These are phyloP conservation scores for Aspergillus niger DNA, from an alignment of 2,329 filamentous ascomycete genomes.

Conservation along the genomic window DNA sequence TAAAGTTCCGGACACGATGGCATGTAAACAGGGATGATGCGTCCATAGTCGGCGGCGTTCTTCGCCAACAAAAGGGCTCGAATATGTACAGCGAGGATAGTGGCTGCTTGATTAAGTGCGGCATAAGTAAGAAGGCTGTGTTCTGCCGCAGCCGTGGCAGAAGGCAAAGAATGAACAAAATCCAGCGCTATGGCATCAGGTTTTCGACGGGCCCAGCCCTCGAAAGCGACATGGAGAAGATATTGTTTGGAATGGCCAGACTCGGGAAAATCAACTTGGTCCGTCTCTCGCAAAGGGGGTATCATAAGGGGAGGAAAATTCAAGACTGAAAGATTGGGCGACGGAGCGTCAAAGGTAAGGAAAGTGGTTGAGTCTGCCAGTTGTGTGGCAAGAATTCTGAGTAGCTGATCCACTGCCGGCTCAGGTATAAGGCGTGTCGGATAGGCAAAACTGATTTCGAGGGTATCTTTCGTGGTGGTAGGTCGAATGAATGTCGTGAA, in stretches of 20 bases:
- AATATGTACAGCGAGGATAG: slow-evolving; percentile 24
- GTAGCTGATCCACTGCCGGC: slow-evolving; percentile 23
- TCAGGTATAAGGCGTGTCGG: slow-evolving; percentile 22
- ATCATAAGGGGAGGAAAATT: slow-evolving; percentile 30
- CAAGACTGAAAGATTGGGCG: slow-evolving; percentile 25
- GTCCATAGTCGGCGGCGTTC: slow-evolving; percentile 7
- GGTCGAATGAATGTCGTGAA: slow-evolving; percentile 20
- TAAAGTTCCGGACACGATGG: slow-evolving; percentile 41
- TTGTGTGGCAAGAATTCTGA: slow-evolving; percentile 19
- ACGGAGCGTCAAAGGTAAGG: slow-evolving; percentile 1
- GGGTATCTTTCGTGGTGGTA: not conserved
- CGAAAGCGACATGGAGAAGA: slow-evolving; percentile 31
- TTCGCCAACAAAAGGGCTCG: slow-evolving; percentile 14
- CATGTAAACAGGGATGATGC: slow-evolving; percentile 33
- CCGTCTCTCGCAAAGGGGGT: slow-evolving; percentile 20
- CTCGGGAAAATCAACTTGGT: slow-evolving; percentile 8
- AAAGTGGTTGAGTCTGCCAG: slow-evolving; percentile 19
- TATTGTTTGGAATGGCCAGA: slow-evolving; percentile 6
- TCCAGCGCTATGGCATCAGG: slow-evolving; percentile 30
- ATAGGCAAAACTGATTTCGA: slow-evolving; percentile 23
- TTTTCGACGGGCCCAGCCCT: slow-evolving; percentile 26
- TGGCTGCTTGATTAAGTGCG: slow-evolving; percentile 26
- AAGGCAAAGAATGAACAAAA: slow-evolving; percentile 29
- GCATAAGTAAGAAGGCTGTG: slow-evolving; percentile 31
- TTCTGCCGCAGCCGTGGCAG: slow-evolving; percentile 16